Evolutionary conservation across 768 basidiomycete genomes (phyloP).

Genomic region (Boletus sp.): DNA sequence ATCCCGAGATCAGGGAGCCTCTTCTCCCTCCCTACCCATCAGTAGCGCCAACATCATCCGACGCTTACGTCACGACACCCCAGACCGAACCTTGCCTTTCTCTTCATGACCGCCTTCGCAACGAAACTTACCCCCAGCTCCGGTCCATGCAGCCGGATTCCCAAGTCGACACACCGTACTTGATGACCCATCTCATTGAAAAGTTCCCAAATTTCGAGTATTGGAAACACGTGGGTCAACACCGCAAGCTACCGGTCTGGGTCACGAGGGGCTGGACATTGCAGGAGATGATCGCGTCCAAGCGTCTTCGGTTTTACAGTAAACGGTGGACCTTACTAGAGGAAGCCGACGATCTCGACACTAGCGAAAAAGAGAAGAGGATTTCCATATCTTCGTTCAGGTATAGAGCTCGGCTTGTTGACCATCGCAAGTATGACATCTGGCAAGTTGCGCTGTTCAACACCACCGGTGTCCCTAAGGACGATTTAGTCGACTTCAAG

Average conservation of each 20-base stretch:
- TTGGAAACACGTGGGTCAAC: background rate
- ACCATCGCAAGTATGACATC: constrained; percentile 13
- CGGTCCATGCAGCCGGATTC: constrained; percentile 14
- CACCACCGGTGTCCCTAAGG: constrained; percentile 14
- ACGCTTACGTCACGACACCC: background rate
- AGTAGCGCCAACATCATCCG: background rate
- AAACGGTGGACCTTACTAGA: constrained; percentile 23
- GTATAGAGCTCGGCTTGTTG: constrained; percentile 18
- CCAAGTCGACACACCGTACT: constrained; percentile 18
- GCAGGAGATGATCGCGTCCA: constrained; percentile 27
- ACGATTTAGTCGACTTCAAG: constrained; percentile 13
- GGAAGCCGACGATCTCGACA: constrained; percentile 17
- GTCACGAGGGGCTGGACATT: constrained; percentile 27
- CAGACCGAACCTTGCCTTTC: background rate
- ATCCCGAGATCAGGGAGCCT: constrained; percentile 15
- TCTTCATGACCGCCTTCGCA: constrained; percentile 7
- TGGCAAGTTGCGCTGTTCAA: constrained; percentile 12
- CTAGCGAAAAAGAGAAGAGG: constrained; percentile 5
- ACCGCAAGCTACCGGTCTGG: constrained; percentile 16
- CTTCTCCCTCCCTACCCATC: constrained; percentile 4
- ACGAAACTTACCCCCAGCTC: background rate
- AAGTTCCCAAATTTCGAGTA: background rate
- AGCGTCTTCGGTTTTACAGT: constrained; percentile 27
- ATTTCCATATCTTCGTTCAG: constrained; percentile 15
- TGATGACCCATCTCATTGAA: constrained; percentile 9